A percentile compares a stretch with the other conserved stretches of the same genome.
Evolutionary conservation across 2,329 filamentous ascomycete genomes (phyloP).

Genomic region (Aspergillus sp.): DNA sequence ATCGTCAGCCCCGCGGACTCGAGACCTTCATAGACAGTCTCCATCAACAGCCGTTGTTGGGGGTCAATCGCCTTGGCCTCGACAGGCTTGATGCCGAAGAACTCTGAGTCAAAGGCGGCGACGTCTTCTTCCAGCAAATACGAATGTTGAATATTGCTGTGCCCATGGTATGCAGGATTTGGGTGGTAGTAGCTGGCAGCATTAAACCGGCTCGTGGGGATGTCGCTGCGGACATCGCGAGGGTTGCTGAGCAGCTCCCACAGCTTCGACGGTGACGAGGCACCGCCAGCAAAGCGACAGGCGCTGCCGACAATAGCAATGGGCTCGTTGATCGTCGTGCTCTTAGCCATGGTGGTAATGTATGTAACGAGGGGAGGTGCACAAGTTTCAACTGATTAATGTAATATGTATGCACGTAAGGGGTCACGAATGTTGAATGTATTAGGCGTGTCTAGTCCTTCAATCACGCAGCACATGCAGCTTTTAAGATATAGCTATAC

Average conservation of each 20-base stretch:
- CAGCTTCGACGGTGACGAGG: not conserved
- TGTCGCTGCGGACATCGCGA: constrained; percentile 1
- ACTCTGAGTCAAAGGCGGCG: constrained; percentile 30
- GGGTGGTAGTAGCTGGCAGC: constrained; percentile 22
- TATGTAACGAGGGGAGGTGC: not conserved
- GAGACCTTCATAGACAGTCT: constrained; percentile 27
- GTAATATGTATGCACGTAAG: not conserved
- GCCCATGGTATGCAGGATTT: constrained; percentile 19
- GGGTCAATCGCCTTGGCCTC: constrained; percentile 32
- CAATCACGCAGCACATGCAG: not conserved
- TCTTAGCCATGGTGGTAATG: not conserved
- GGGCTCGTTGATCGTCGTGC: not conserved
- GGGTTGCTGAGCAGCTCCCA: not conserved
- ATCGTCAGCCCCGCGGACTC: constrained; percentile 22
- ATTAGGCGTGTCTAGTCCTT: not conserved
- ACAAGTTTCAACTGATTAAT: not conserved
- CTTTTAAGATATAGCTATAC: not conserved
- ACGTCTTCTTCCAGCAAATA: constrained; percentile 26
- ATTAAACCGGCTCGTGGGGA: constrained; percentile 19
- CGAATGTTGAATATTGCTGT: constrained; percentile 20
- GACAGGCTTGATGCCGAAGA: constrained; percentile 32
- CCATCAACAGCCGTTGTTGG: constrained; percentile 28
- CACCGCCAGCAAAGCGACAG: not conserved
- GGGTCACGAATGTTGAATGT: not conserved
- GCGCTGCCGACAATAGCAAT: not conserved